phyloP scores from a whole-genome alignment of 2,329 filamentous ascomycete species.

The Colletotrichum siamense region DNA sequence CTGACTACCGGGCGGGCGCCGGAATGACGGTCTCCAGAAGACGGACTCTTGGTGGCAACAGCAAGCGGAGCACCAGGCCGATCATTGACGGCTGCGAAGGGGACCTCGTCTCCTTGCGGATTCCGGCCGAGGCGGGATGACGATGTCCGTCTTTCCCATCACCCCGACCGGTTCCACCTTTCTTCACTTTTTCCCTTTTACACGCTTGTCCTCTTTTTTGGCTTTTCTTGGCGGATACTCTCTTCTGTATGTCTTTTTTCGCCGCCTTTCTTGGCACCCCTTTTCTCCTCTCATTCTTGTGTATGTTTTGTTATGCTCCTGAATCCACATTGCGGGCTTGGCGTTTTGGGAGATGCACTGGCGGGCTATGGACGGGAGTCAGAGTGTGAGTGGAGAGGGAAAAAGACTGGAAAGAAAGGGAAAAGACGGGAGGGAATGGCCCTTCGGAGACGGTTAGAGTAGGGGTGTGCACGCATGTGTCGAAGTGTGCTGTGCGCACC shows the following conservation, averaged over 20 bases:
- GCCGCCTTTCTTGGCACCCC: background rate
- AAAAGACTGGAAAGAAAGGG: background rate
- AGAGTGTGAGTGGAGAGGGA: background rate
- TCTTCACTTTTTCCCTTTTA: background rate
- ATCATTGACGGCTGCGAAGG: background rate
- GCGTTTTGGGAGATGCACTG: conserved; percentile 16
- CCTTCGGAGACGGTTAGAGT: background rate
- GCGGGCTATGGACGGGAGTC: background rate
- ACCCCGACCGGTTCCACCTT: background rate
- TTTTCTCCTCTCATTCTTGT: background rate
- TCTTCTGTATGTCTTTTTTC: background rate
- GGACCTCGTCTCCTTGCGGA: background rate
- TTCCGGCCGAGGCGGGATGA: background rate
- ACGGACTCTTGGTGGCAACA: background rate
- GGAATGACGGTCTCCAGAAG: background rate
- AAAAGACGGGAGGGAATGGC: background rate
- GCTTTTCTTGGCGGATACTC: background rate
- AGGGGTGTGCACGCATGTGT: background rate
- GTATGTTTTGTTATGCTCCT: background rate
- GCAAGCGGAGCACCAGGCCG: background rate
- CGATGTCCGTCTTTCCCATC: background rate
- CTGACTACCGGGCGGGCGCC: conserved; percentile 8
- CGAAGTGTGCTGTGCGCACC: background rate
- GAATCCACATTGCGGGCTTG: conserved; percentile 11
- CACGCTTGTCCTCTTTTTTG: background rate